Evolutionary conservation across 441 rosid species (phyloP).

Genomic region (Arabidopsis lyrata): DNA sequence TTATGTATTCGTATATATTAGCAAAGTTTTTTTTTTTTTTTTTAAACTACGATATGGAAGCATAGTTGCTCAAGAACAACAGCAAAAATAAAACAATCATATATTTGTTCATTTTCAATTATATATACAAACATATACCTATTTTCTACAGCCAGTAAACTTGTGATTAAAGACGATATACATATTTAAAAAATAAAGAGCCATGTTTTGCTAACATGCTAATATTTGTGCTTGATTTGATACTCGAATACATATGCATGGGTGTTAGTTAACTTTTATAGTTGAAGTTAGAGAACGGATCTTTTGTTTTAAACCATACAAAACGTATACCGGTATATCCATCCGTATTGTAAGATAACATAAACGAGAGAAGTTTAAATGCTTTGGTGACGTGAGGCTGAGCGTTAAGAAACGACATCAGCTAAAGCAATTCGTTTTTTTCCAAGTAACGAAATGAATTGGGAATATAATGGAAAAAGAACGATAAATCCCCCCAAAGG

Average conservation of each 20-base stretch:
- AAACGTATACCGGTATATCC: not conserved
- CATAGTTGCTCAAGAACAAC: not conserved
- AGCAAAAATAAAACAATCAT: not conserved
- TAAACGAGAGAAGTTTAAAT: constrained; percentile 15
- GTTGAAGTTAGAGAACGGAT: constrained; percentile 1
- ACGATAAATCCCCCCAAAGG: constrained; percentile 28
- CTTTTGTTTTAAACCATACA: not conserved
- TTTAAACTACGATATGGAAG: too few relatives aligned
- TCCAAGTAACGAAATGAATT: constrained; percentile 14
- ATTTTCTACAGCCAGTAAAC: not conserved
- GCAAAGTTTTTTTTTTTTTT: not conserved
- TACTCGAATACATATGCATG: not conserved
- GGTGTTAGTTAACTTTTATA: not conserved
- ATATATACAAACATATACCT: not conserved
- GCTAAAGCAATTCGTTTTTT: constrained; percentile 24
- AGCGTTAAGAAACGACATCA: constrained; percentile 38
- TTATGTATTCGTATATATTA: not conserved
- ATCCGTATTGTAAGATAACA: constrained; percentile 13
- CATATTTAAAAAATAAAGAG: not conserved
- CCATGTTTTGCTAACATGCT: constrained; percentile 9
- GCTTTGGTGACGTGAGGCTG: constrained; percentile 41
- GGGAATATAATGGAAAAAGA: not conserved
- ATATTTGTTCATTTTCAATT: not conserved
- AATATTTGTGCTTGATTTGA: not conserved
- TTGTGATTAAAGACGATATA: not conserved